These are phyloP conservation scores for Gracilariopsis chorda DNA, from an alignment of 23 red algal species.

Conservation along the genomic window DNA sequence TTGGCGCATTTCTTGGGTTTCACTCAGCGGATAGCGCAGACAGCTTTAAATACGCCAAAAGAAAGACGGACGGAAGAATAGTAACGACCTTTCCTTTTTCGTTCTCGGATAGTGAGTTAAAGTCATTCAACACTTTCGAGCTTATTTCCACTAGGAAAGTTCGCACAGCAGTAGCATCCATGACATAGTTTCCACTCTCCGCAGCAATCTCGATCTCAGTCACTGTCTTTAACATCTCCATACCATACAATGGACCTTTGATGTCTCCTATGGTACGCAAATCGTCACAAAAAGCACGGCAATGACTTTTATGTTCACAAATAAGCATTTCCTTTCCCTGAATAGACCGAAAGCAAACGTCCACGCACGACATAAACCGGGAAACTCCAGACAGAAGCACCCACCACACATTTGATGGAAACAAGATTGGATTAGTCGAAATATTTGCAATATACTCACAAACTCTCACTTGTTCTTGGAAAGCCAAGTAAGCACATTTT, in stretches of 20 bases:
- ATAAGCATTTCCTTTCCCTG: background rate
- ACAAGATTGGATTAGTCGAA: background rate
- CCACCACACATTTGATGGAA: background rate
- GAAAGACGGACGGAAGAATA: background rate
- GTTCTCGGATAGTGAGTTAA: background rate
- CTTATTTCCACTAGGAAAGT: background rate
- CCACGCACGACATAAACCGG: background rate
- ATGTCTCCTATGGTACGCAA: background rate
- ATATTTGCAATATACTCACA: background rate
- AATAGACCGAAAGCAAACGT: background rate
- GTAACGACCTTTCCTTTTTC: background rate
- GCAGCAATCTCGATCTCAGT: background rate
- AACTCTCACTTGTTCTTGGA: background rate
- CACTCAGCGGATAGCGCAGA: background rate
- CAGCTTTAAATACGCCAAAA: background rate
- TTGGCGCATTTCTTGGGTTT: background rate
- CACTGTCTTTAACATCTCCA: background rate
- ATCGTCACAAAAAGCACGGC: no score
- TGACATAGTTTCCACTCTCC: background rate
- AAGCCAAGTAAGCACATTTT: background rate
- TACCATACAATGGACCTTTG: background rate
- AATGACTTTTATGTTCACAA: background rate
- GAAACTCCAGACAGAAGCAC: background rate
- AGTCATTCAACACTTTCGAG: background rate
- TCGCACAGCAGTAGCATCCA: background rate